Percentiles rank a stretch among this genome's conserved stretches.
Evolutionary conservation across 169 alveolate species (phyloP).

Genomic region (Plasmodium blacklocki): DNA sequence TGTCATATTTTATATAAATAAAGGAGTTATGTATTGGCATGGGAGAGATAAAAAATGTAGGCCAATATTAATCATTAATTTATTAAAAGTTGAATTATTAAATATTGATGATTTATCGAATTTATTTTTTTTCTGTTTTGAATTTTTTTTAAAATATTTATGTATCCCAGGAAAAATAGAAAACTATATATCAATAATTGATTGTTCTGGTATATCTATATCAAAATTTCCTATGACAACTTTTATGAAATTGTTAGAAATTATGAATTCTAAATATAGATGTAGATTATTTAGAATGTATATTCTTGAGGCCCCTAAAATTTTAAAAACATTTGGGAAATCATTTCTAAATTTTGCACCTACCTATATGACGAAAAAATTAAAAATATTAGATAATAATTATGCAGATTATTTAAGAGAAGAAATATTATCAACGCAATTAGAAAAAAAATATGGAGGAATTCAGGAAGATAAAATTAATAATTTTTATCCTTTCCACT

Average conservation of each 20-base stretch:
- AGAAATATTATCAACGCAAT: slow-evolving; percentile 75
- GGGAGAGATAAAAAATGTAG: slow-evolving; percentile 82
- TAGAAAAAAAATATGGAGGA: slow-evolving; percentile 80
- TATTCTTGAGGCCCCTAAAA: slow-evolving; percentile 79
- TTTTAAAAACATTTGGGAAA: slow-evolving; percentile 76
- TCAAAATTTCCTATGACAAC: slow-evolving; percentile 79
- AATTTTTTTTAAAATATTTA: slow-evolving; percentile 78
- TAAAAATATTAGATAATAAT: slow-evolving; percentile 74
- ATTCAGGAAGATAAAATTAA: slow-evolving; percentile 42
- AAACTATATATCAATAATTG: slow-evolving; percentile 78
- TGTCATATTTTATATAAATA: slow-evolving; percentile 64
- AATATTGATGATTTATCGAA: slow-evolving; percentile 56
- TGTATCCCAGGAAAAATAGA: slow-evolving; percentile 81
- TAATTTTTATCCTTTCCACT: slow-evolving; percentile 78
- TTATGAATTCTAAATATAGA: slow-evolving; percentile 81
- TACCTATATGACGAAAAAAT: slow-evolving; percentile 73
- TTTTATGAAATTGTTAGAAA: slow-evolving; percentile 72
- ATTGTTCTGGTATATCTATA: slow-evolving; percentile 78
- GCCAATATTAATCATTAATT: slow-evolving; percentile 79
- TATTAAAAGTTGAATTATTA: slow-evolving; percentile 62
- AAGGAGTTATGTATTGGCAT: slow-evolving; percentile 82
- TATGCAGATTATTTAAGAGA: slow-evolving; percentile 46
- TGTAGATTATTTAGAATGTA: slow-evolving; percentile 79
- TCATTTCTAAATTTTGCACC: slow-evolving; percentile 78
- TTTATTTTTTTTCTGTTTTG: slow-evolving; percentile 71